Evolutionary conservation across 2,329 filamentous ascomycete genomes (phyloP).

Genomic region (Stagonosporopsis rhizophila): DNA sequence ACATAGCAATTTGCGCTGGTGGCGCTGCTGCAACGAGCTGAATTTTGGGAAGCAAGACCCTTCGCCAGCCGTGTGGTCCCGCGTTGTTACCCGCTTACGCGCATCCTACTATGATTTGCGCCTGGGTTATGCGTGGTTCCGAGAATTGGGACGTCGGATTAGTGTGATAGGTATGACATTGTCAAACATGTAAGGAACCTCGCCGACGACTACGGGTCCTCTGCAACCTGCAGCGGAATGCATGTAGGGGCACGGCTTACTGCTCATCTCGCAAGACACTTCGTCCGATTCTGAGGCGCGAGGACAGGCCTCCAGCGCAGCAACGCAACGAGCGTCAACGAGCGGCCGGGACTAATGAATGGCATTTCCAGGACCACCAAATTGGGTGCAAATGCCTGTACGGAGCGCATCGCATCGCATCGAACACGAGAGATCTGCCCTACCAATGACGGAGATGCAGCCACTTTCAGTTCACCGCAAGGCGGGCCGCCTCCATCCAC

Average conservation of each 20-base stretch:
- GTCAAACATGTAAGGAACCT: constrained; percentile 31
- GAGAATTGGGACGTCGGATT: constrained; percentile 38
- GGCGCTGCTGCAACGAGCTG: constrained; percentile 32
- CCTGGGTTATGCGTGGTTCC: constrained; percentile 36
- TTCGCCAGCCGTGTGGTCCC: constrained; percentile 23
- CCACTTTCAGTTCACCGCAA: constrained; percentile 7
- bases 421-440: constrained; percentile 12
- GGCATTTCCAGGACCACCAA: too few relatives aligned
- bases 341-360: constrained; percentile 21
- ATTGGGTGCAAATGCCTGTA: background rate
- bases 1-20: constrained; percentile 26
- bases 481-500: constrained; percentile 1
- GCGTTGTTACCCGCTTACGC: constrained; percentile 24
- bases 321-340: constrained; percentile 21
- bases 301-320: constrained; percentile 1
- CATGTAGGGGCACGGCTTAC: constrained; percentile 10
- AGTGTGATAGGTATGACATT: constrained; percentile 41
- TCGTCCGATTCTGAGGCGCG: background rate
- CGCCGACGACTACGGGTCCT: constrained; percentile 28
- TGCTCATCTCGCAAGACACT: constrained; percentile 10
- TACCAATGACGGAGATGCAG: constrained; percentile 1
- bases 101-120: constrained; percentile 41
- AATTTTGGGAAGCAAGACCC: constrained; percentile 15
- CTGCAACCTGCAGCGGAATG: constrained; percentile 16
- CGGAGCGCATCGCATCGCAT: constrained; percentile 8